A percentile compares a stretch with the other conserved stretches of the same genome.
Evolutionary conservation across 768 basidiomycete species (phyloP).

Genomic region (Holtermannia corniformis): DNA sequence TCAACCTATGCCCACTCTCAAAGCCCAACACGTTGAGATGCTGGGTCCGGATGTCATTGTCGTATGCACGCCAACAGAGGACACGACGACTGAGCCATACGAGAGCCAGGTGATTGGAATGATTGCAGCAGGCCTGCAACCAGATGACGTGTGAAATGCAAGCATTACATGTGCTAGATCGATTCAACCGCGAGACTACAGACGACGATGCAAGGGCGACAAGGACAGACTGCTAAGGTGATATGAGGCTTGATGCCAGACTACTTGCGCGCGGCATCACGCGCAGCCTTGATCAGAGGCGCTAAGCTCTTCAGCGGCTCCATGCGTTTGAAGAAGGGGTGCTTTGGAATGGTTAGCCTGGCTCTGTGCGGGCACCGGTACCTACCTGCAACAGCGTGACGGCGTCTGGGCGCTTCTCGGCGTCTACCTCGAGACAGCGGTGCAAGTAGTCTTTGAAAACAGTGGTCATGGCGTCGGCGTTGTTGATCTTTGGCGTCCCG

Average conservation of each 20-base stretch:
- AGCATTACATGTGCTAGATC: neutral
- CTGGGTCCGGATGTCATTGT: slow-evolving; percentile 38
- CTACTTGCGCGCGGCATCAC: slow-evolving; percentile 46
- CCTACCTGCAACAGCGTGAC: slow-evolving; percentile 66
- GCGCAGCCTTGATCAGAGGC: slow-evolving; percentile 83
- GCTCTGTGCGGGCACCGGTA: slow-evolving; percentile 5
- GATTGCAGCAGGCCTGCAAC: too few species aligned
- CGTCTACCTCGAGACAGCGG: slow-evolving; percentile 83
- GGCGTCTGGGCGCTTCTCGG: slow-evolving; percentile 83
- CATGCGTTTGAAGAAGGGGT: slow-evolving; percentile 76
- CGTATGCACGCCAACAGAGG: slow-evolving; percentile 15
- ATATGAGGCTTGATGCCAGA: neutral
- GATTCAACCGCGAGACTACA: too few species aligned
- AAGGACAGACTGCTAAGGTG: neutral
- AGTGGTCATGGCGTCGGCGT: slow-evolving; percentile 64
- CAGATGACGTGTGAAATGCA: neutral
- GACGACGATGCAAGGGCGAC: too few species aligned
- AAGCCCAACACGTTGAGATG: slow-evolving; percentile 21
- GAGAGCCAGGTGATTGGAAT: neutral
- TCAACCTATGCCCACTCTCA: slow-evolving; percentile 20
- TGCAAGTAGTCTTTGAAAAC: slow-evolving; percentile 84
- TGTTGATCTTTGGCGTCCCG: slow-evolving; percentile 91
- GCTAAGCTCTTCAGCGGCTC: slow-evolving; percentile 79
- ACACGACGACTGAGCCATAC: neutral
- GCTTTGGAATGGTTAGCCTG: slow-evolving; percentile 43